A percentile compares a stretch with the other conserved stretches of the same genome.
Conservation (phyloP, 805 yeast species). For the Yarrowia sp. region DNA sequence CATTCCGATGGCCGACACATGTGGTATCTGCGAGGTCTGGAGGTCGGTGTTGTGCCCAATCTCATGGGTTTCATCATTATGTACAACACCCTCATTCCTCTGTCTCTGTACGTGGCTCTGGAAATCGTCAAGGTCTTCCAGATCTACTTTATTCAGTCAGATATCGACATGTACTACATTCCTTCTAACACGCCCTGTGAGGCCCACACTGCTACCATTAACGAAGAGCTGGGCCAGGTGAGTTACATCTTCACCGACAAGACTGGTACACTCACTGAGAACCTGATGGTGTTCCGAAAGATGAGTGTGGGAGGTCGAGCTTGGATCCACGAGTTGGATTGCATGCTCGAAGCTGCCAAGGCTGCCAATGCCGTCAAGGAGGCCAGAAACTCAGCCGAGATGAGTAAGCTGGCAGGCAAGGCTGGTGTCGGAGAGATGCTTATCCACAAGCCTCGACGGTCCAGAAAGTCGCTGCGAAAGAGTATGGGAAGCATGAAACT, state of each 20-base stretch:
- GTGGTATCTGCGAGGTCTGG: slow-evolving; percentile 79
- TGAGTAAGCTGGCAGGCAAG: slow-evolving; percentile 26
- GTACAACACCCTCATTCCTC: slow-evolving; percentile 95
- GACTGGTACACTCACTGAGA: slow-evolving; percentile 96
- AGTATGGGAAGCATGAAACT: slow-evolving; percentile 33
- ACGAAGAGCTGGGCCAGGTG: slow-evolving; percentile 97
- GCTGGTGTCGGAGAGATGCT: slow-evolving; percentile 35
- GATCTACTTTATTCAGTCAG: slow-evolving; percentile 79
- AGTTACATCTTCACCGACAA: slow-evolving; percentile 94
- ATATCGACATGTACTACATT: slow-evolving; percentile 91
- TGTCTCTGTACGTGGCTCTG: slow-evolving; percentile 94
- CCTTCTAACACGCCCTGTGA: slow-evolving; percentile 90
- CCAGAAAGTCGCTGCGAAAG: slow-evolving; percentile 23
- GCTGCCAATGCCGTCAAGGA: slow-evolving; percentile 42
- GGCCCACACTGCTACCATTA: slow-evolving; percentile 91
- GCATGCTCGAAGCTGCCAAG: slow-evolving; percentile 50
- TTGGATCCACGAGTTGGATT: slow-evolving; percentile 82
- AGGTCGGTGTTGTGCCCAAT: slow-evolving; percentile 86
- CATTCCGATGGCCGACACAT: slow-evolving; percentile 53
- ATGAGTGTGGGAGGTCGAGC: slow-evolving; percentile 86
- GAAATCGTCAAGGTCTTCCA: slow-evolving; percentile 93
- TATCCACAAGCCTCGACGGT: slow-evolving; percentile 38
- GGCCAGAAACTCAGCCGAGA: slow-evolving; percentile 26
- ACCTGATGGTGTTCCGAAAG: slow-evolving; percentile 89
- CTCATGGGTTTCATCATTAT: slow-evolving; percentile 95